Evolutionary conservation across 164 flowering plant genomes (phyloP).

Genomic region (Cinnamomum chago): DNA sequence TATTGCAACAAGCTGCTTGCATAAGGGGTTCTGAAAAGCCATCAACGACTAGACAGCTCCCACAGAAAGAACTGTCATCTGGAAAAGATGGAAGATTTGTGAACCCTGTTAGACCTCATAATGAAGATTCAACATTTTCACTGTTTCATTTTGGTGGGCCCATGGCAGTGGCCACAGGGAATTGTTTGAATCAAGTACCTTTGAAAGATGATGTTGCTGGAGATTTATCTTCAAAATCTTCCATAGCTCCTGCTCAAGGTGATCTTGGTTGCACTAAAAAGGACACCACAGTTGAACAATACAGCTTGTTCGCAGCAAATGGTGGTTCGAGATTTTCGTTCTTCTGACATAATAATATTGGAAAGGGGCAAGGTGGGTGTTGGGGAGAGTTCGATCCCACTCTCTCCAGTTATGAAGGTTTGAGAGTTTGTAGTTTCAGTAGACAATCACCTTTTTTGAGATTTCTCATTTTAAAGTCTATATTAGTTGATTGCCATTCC

Average conservation of each 20-base stretch:
- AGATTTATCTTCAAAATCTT: slow-evolving; percentile 25
- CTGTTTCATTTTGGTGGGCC: slow-evolving; percentile 95
- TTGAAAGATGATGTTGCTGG: slow-evolving; percentile 33
- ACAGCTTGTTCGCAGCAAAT: slow-evolving; percentile 79
- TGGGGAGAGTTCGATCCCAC: slow-evolving; percentile 21
- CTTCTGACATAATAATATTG: slow-evolving; percentile 34
- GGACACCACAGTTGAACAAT: slow-evolving; percentile 61
- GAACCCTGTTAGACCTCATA: slow-evolving; percentile 25
- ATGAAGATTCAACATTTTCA: slow-evolving; percentile 50
- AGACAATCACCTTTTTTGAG: slow-evolving; percentile 36
- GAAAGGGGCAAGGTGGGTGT: slow-evolving; percentile 26
- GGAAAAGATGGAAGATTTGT: slow-evolving; percentile 25
- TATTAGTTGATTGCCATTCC: slow-evolving; percentile 20
- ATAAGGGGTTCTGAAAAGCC: slow-evolving; percentile 15
- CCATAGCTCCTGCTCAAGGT: slow-evolving; percentile 29
- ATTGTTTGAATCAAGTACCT: slow-evolving; percentile 23
- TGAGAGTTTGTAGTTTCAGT: slow-evolving; percentile 34
- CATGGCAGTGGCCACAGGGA: slow-evolving; percentile 47
- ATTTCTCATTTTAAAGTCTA: slow-evolving; percentile 24
- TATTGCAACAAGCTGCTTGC: slow-evolving; percentile 17
- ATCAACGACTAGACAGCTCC: slow-evolving; percentile 11
- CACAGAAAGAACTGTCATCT: slow-evolving; percentile 12
- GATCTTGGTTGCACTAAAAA: slow-evolving; percentile 40
- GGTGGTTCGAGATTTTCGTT: slow-evolving; percentile 64
- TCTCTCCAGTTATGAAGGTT: slow-evolving; percentile 27